Conservation (phyloP, 2,329 filamentous ascomycete species). For the Hirsutella rhossiliensis region DNA sequence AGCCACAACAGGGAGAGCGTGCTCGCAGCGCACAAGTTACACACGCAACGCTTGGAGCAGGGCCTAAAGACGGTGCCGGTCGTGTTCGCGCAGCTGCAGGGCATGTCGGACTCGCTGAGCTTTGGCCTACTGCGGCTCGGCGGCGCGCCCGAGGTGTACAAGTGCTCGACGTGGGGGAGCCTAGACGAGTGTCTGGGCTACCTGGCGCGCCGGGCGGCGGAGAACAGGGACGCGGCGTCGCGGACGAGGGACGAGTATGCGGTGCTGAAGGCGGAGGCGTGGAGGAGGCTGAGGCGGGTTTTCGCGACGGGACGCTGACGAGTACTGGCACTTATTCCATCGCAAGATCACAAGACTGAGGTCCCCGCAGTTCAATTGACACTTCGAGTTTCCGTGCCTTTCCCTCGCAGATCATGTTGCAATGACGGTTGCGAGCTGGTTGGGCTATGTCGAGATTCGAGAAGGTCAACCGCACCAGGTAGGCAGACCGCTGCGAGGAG, state of each 20-base stretch:
- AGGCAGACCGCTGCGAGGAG: too few relatives aligned
- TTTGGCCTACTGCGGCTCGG: slow-evolving; percentile 31
- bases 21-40: slow-evolving; percentile 28
- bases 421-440: too few relatives aligned
- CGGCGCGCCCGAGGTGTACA: slow-evolving; percentile 21
- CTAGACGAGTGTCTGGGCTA: slow-evolving; percentile 26
- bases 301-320: not conserved
- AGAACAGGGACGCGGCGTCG: slow-evolving; percentile 25
- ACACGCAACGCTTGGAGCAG: slow-evolving; percentile 23
- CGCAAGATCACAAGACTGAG: not conserved
- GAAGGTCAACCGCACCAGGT: too few relatives aligned
- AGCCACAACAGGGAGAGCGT: slow-evolving; percentile 36
- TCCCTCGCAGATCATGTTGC: too few relatives aligned
- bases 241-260: slow-evolving; percentile 17
- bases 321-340: too few relatives aligned
- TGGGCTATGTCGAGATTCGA: too few relatives aligned
- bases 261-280: slow-evolving; percentile 16
- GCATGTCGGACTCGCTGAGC: slow-evolving; percentile 46
- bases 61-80: slow-evolving; percentile 19
- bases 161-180: slow-evolving; percentile 27
- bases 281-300: slow-evolving; percentile 15
- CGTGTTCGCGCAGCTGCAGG: slow-evolving; percentile 40
- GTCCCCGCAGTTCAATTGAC: too few relatives aligned
- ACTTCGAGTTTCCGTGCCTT: too few relatives aligned
- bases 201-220: slow-evolving; percentile 21